These are phyloP conservation scores for Mycena citricolor DNA, from an alignment of 1,284 basidiomycete species.

Conservation along the genomic window DNA sequence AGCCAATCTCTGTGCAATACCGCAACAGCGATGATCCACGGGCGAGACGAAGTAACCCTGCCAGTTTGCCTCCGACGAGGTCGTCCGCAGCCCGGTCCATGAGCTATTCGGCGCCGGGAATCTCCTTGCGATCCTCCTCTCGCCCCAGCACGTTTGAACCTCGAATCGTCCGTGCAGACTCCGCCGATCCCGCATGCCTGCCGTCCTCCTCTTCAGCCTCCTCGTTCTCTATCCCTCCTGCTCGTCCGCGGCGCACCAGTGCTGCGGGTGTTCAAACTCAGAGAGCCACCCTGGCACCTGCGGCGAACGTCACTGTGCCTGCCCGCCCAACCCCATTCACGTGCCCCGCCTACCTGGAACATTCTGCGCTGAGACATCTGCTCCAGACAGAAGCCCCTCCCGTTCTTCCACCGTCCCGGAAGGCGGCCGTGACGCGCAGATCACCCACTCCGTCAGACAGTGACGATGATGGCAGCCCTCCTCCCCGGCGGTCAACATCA, in stretches of 20 bases:
- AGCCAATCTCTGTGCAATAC: slow-evolving; percentile 30
- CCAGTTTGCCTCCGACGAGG: slow-evolving; percentile 40
- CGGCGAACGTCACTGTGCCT: slow-evolving; percentile 26
- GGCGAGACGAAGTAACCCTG: slow-evolving; percentile 30
- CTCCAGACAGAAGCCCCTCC: slow-evolving; percentile 61
- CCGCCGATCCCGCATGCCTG: slow-evolving; percentile 38
- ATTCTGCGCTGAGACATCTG: slow-evolving; percentile 68
- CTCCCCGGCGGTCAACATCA: slow-evolving; percentile 42
- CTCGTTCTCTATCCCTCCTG: slow-evolving; percentile 36
- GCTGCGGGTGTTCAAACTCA: slow-evolving; percentile 36
- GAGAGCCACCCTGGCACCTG: slow-evolving; percentile 26
- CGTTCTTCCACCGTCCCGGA: slow-evolving; percentile 39
- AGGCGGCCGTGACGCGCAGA: slow-evolving; percentile 26
- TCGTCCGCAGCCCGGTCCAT: slow-evolving; percentile 39
- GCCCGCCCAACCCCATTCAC: slow-evolving; percentile 46
- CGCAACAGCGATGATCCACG: slow-evolving; percentile 34
- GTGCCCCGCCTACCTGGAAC: slow-evolving; percentile 70
- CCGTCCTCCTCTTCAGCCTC: slow-evolving; percentile 40
- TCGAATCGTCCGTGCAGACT: slow-evolving; percentile 58
- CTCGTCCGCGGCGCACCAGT: slow-evolving; percentile 47
- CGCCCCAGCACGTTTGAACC: slow-evolving; percentile 52
- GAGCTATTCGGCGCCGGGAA: slow-evolving; percentile 26
- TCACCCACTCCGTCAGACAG: slow-evolving; percentile 47
- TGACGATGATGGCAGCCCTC: slow-evolving; percentile 60
- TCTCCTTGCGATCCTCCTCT: slow-evolving; percentile 21